Evolutionary conservation across 2,329 filamentous ascomycete genomes (phyloP), one percentile per base, ranked within the genome.

Genomic region (Didymella glomerata): DNA sequence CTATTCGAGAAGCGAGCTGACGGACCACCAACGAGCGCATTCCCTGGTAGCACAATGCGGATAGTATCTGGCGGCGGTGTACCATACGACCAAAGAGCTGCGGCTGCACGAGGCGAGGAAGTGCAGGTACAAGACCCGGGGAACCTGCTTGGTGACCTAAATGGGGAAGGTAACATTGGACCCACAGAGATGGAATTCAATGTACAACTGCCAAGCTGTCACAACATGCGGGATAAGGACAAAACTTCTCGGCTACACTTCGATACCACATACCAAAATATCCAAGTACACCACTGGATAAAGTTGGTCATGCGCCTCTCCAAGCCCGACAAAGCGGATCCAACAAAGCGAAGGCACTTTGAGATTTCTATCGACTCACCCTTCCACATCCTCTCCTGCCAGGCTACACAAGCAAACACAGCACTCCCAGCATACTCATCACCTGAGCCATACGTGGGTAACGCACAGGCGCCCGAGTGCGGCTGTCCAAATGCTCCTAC

Each of bases 361-460:
- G 93, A 97, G 77, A 97, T 97, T 69, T 96, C 92, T 66, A 97
- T 97, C 68, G 93, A 97, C 78, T 97, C 93, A 1, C 93, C 93
- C 0, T 94, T 97, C 74, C 94, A 94, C 62, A 92, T 97, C 45
- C 89, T 97, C 47, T 94, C 93, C 62, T 97, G 93, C 80, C 91
- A 91, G 62, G 93, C 93, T n/a, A 96, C 92, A 0, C 91, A 95
- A 74, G 90, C 91, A 48, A 97, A 97, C 76, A 96, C 90, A 25
- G 88, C 88, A 13, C 84, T 97, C 11, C 93, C 93, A 0, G 90
- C 91, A 16, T 97, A 97, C 75, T 88, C 86, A 9, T 84, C 80
- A 55, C 84, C 84, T 10, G 81, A 84, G 58, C 67, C 72, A 8
- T 66, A 65, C 2, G 60, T 69, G 30, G 68, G 67, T 49, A 67